Conservation (phyloP, 1,284 basidiomycete genomes). For the Ganoderma lingzhi region DNA sequence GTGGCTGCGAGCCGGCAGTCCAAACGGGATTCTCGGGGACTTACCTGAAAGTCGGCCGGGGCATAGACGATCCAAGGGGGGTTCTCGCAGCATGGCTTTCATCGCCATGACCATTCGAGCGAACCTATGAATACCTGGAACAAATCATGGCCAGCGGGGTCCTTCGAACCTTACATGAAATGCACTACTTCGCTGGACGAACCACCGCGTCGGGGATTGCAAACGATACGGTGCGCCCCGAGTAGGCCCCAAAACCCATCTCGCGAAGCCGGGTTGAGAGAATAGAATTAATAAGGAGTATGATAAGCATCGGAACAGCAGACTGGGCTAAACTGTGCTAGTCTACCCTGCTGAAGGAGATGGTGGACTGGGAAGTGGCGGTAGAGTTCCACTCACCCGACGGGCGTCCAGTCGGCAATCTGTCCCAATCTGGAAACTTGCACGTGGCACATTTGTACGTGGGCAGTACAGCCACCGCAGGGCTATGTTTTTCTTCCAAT, state of each 20-base stretch:
- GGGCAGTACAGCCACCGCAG: conserved; percentile 6
- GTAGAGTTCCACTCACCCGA: neutral
- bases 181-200: neutral
- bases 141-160: neutral
- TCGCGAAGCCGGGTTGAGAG: too few species aligned
- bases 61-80: neutral
- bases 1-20: neutral
- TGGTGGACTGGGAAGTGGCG: neutral
- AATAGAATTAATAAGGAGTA: neutral
- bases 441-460: conserved; percentile 8
- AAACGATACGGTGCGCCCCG: neutral
- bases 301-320: conserved; percentile 10
- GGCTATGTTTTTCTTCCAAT: conserved; percentile 6
- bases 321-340: neutral
- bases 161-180: neutral
- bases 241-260: neutral
- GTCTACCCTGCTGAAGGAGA: neutral
- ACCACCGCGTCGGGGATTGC: neutral
- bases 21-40: neutral
- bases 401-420: neutral
- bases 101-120: neutral
- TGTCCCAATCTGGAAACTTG: neutral
- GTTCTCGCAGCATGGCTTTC: neutral
- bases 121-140: neutral
- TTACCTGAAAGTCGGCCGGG: neutral